Evolutionary conservation across 352 stramenopile genomes (phyloP).

Genomic region (Pythium oligandrum): DNA sequence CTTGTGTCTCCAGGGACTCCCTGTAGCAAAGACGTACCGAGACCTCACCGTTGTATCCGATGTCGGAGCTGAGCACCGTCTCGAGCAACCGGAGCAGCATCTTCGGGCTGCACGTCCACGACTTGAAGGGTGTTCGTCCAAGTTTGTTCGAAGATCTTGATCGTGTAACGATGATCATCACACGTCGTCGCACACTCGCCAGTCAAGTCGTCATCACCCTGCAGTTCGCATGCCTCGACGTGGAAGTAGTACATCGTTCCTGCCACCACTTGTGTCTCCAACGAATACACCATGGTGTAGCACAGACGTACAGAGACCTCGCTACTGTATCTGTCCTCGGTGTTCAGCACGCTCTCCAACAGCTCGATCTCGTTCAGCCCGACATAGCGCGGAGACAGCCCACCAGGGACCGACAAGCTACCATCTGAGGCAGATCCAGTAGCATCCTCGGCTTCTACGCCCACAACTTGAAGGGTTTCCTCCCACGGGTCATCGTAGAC

Average conservation of each 20-base stretch:
- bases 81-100: neutral
- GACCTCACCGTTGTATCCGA: slow-evolving; percentile 5
- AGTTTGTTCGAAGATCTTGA: slow-evolving; percentile 3
- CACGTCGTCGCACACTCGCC: neutral
- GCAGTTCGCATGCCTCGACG: slow-evolving; percentile 7
- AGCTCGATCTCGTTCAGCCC: neutral
- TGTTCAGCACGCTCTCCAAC: neutral
- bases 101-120: neutral
- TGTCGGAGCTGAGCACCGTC: neutral
- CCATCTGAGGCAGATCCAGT: no score
- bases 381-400: neutral
- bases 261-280: slow-evolving; percentile 15
- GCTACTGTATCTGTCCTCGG: slow-evolving; percentile 2
- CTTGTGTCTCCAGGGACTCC: slow-evolving; percentile 10
- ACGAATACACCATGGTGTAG: slow-evolving; percentile 14
- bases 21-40: slow-evolving; percentile 21
- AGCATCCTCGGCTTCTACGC: neutral
- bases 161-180: neutral
- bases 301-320: slow-evolving; percentile 19
- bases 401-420: no score
- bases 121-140: slow-evolving; percentile 9
- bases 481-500: slow-evolving; percentile 7
- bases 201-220: neutral
- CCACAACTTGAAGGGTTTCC: slow-evolving; percentile 2
- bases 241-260: slow-evolving; percentile 14